Evolutionary conservation across 2,329 filamentous ascomycete species (phyloP).

Genomic region (Pseudogymnoascus sp.): DNA sequence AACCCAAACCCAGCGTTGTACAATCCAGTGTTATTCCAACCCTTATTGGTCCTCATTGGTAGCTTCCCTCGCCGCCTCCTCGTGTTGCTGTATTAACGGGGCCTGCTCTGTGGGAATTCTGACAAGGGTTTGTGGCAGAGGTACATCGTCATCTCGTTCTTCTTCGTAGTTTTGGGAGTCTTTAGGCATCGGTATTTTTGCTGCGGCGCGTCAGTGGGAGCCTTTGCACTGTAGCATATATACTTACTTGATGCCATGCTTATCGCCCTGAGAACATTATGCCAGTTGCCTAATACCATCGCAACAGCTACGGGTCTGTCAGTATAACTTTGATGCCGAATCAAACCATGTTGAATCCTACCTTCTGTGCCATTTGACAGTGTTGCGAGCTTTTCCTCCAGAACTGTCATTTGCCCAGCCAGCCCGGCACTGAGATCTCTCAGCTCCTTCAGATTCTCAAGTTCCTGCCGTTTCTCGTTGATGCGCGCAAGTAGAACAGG

Average conservation of each 20-base stretch:
- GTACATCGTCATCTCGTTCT: slow-evolving; percentile 31
- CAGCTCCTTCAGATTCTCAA: slow-evolving; percentile 69
- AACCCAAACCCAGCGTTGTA: neutral
- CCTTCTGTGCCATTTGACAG: slow-evolving; percentile 76
- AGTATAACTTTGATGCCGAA: neutral
- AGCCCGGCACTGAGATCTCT: slow-evolving; percentile 70
- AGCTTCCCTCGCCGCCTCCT: slow-evolving; percentile 32
- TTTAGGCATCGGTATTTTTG: slow-evolving; percentile 58
- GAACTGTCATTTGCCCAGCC: slow-evolving; percentile 71
- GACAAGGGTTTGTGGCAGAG: slow-evolving; percentile 72
- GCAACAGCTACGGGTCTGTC: slow-evolving; percentile 55
- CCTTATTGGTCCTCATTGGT: slow-evolving; percentile 3
- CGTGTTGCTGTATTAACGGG: slow-evolving; percentile 52
- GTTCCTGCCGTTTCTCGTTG: slow-evolving; percentile 75
- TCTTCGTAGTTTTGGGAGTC: slow-evolving; percentile 32
- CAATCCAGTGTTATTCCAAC: neutral
- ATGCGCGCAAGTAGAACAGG: slow-evolving; percentile 65
- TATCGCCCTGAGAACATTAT: slow-evolving; percentile 75
- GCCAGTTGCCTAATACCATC: slow-evolving; percentile 78
- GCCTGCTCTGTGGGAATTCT: slow-evolving; percentile 77
- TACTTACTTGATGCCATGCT: slow-evolving; percentile 74
- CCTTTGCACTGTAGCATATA: neutral
- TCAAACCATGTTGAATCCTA: slow-evolving; percentile 27
- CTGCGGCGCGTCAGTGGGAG: slow-evolving; percentile 33
- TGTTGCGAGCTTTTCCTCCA: slow-evolving; percentile 70